Evolutionary conservation across 768 basidiomycete genomes (phyloP).

Genomic region (Agrocybe pediades): DNA sequence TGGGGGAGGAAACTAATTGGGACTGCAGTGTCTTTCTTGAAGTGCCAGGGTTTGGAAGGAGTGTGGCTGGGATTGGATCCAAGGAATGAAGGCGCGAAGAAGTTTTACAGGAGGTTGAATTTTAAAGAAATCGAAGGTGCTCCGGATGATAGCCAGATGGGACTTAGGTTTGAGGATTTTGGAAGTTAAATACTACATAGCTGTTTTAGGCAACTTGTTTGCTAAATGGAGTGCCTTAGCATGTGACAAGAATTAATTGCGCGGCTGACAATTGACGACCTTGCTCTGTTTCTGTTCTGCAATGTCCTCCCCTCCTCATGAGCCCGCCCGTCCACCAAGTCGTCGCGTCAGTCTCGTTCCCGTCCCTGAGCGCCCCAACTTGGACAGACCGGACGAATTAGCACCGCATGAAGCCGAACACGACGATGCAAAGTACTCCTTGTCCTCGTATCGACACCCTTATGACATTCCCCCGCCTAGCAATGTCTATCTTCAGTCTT

Average conservation of each 20-base stretch:
- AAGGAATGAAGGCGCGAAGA: conserved; percentile 57
- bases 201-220: neutral
- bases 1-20: conserved; percentile 70
- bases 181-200: neutral
- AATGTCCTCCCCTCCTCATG: neutral
- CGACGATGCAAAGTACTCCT: conserved; percentile 41
- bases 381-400: neutral
- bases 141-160: conserved; percentile 48
- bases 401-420: conserved; percentile 11
- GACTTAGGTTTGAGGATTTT: conserved; percentile 51
- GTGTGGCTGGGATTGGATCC: conserved; percentile 75
- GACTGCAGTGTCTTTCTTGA: conserved; percentile 55
- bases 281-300: neutral
- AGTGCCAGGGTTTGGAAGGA: conserved; percentile 45
- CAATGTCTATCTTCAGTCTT: conserved; percentile 35
- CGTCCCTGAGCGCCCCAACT: too few species aligned
- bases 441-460: conserved; percentile 62
- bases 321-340: neutral
- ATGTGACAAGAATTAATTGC: neutral
- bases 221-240: neutral
- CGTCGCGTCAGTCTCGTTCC: conserved; percentile 8
- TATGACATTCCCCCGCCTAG: conserved; percentile 60
- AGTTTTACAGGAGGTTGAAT: conserved; percentile 65
- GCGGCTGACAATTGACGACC: neutral
- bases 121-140: conserved; percentile 60